Evolutionary conservation across 2,329 filamentous ascomycete species (phyloP).

Genomic region (Trichoderma sp.): DNA sequence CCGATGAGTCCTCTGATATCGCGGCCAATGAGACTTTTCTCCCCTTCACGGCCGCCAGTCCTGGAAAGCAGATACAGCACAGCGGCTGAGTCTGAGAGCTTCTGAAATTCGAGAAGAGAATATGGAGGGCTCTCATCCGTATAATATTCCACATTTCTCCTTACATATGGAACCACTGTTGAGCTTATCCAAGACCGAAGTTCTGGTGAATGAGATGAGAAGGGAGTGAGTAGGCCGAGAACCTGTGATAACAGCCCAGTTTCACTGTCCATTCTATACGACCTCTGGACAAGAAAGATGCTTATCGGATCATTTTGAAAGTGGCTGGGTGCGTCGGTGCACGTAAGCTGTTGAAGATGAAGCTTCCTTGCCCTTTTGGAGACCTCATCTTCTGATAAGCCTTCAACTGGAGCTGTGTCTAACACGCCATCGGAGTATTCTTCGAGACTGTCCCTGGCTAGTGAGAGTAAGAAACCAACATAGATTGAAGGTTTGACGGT

Average conservation of each 20-base stretch:
- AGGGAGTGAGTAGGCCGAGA: conserved; percentile 69
- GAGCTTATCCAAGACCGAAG: conserved; percentile 72
- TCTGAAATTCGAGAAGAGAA: conserved; percentile 66
- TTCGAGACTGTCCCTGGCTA: conserved; percentile 55
- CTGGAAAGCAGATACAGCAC: conserved; percentile 65
- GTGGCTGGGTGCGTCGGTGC: conserved; percentile 52
- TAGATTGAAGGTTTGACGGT: conserved; percentile 67
- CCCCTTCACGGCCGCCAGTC: conserved; percentile 50
- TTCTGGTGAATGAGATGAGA: conserved; percentile 63
- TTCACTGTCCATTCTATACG: conserved; percentile 70
- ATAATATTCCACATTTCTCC: conserved; percentile 73
- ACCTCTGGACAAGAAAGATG: conserved; percentile 68
- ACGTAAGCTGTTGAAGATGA: conserved; percentile 61
- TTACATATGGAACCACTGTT: conserved; percentile 68
- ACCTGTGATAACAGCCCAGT: conserved; percentile 73
- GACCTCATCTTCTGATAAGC: conserved; percentile 65
- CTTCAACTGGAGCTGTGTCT: conserved; percentile 60
- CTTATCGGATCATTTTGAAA: conserved; percentile 59
- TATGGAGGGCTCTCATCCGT: conserved; percentile 52
- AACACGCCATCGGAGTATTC: conserved; percentile 50
- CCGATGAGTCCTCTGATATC: conserved; percentile 71
- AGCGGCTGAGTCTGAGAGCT: conserved; percentile 61
- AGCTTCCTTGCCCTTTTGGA: conserved; percentile 67
- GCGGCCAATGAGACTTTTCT: conserved; percentile 54
- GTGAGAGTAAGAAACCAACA: conserved; percentile 60